phyloP scores from a whole-genome alignment of 805 yeast genomes.

The Teunomyces atbi region DNA sequence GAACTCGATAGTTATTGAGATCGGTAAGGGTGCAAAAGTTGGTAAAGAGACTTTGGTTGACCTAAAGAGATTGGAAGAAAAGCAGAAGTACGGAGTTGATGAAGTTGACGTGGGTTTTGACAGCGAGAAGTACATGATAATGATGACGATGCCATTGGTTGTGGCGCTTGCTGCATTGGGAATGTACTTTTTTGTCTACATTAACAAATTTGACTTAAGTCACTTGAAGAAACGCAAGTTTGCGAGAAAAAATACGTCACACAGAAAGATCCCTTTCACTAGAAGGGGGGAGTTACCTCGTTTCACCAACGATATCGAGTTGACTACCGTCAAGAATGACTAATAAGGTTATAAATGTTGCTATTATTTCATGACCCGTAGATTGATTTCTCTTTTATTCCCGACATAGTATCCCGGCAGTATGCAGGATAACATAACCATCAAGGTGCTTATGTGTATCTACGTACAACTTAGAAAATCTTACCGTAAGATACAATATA shows the following conservation, averaged over 20 bases:
- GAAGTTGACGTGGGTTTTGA: slow-evolving; percentile 49
- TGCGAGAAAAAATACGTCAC: slow-evolving; percentile 23
- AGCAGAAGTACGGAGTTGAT: slow-evolving; percentile 24
- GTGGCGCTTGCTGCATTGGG: slow-evolving; percentile 58
- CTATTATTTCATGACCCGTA: not conserved
- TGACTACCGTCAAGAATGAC: slow-evolving; percentile 13
- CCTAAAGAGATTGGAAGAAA: slow-evolving; percentile 37
- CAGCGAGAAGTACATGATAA: slow-evolving; percentile 58
- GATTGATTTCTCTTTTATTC: not conserved
- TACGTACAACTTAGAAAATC: no score
- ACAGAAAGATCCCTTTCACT: slow-evolving; percentile 29
- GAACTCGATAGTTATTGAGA: slow-evolving; percentile 42
- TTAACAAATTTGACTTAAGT: slow-evolving; percentile 51
- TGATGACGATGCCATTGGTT: slow-evolving; percentile 65
- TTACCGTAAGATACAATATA: not conserved
- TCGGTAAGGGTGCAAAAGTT: slow-evolving; percentile 54
- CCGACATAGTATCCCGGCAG: no score
- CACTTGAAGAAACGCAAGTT: slow-evolving; percentile 33
- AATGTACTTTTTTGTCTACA: slow-evolving; percentile 62
- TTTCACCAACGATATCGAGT: slow-evolving; percentile 19
- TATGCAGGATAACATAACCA: not conserved
- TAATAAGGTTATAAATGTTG: not conserved
- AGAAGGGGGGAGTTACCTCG: slow-evolving; percentile 34
- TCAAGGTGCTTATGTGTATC: not conserved
- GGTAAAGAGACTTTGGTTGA: slow-evolving; percentile 47